Evolutionary conservation across 495 filamentous ascomycete genomes (phyloP), one percentile per base, ranked within the genome.

Genomic region (Hyaloscypha hepaticicola): DNA sequence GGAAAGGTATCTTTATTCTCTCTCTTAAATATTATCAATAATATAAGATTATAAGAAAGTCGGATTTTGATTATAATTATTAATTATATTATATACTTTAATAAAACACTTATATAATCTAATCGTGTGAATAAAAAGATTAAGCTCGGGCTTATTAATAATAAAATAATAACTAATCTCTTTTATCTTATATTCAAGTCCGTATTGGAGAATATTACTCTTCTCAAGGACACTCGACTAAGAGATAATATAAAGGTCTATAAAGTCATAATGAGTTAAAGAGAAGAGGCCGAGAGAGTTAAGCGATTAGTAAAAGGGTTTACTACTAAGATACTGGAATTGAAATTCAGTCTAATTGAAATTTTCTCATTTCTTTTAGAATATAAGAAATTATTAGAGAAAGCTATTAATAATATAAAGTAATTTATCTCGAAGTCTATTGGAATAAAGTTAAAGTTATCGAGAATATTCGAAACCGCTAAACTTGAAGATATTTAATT

Each of bases 21-120:
- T 1, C 75, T 93, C 11, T 77, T 93, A 41, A 93, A 93, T 65
- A 88, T 88, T 29, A 83, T 93, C 28, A 89, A 93, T 69, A 88
- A 88, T 25, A 87, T 91, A 22, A 86, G 85, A 8, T 85, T 84
- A 2, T 83, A 85, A 53, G 89, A 93, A 71, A 90, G 90, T 19
- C 83, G 87, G 8, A 83, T 92, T 24, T 80, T 92, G 16, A 87
- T 93, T 64, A 93, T 93, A 88, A 93, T 88, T 2, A 91, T 89
- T 53, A 93, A 93, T 68, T 85, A 91, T 69, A 68, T 84, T 0
- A 86, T 90, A 34, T 85, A 86, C 64, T 80, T 93, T 0, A 90
- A 93, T 68, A 77, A 84, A 41, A 89, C 90, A 1, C 80, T 93
- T 5, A 86, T 91, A 57, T 86, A 90, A 0, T 88, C 88, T 21